Conservation (phyloP, 208 protist genomes). For the Novymonas esmeraldas region DNA sequence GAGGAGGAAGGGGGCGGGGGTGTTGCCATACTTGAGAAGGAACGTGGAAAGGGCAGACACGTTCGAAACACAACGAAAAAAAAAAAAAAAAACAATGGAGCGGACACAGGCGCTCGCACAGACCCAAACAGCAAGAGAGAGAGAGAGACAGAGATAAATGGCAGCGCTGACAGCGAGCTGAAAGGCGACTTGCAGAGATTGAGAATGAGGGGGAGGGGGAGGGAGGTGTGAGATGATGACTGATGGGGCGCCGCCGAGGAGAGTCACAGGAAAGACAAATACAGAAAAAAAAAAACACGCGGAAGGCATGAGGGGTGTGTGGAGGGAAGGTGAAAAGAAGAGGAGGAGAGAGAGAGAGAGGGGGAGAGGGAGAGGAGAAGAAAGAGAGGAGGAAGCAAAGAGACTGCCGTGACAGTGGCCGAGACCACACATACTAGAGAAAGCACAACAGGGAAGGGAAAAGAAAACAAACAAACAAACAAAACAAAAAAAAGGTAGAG, state of each 20-base stretch:
- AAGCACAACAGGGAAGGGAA: neutral
- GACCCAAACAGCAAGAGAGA: neutral
- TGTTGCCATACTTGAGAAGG: neutral
- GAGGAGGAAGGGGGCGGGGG: neutral
- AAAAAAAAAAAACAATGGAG: slow-evolving; percentile 1
- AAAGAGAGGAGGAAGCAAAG: neutral
- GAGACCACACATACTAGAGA: neutral
- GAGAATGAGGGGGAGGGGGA: neutral
- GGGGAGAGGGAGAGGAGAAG: neutral
- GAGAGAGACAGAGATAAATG: too few relatives aligned
- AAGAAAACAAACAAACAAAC: neutral
- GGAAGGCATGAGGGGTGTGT: neutral
- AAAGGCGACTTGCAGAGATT: neutral
- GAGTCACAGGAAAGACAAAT: neutral
- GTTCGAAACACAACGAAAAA: neutral
- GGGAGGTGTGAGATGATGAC: too few relatives aligned
- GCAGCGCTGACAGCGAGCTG: too few relatives aligned
- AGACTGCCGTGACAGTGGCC: too few relatives aligned
- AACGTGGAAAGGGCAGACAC: neutral
- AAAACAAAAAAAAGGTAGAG: neutral
- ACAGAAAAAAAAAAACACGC: neutral
- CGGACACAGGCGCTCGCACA: neutral
- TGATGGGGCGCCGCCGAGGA: too few relatives aligned
- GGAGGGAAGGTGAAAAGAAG: neutral
- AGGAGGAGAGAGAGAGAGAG: neutral